Evolutionary conservation across 306 rosid species (phyloP), one percentile per base, ranked within the genome.

Genomic region (Castanea sativa): DNA sequence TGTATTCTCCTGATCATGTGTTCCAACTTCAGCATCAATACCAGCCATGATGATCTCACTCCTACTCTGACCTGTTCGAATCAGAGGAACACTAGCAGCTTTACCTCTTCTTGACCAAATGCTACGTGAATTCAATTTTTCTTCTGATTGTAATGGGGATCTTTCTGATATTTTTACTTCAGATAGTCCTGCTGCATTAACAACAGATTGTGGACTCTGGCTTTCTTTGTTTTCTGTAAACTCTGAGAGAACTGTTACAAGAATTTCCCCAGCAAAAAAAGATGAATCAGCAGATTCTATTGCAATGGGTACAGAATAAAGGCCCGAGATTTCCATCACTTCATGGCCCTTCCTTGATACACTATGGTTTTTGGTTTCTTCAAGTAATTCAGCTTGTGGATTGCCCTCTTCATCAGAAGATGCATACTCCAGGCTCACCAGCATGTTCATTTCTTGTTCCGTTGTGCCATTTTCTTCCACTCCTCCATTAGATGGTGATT

Each of bases 101-200:
- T 86, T 91, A 71, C 90, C 93, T 79, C 91, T 89, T 84, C 89
- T 91, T 56, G 86, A 85, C 97, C 92, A 87, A 86, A 85, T 81
- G 80, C 84, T 89, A 49, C 60, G 43, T 70, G 52, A 72, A 81
- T 73, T 43, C 57, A 80, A 53, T 53, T 73, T 75, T 73, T 79
- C 78, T 71, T 85, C 83, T 3, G 73, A 55, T 75, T 80, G 73
- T 56, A 79, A 38, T 49, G 72, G 71, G 73, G 76, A 21, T 33
- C 64, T 77, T 75, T 76, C 85, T 7, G 35, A 60, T 58, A 41
- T 63, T 76, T 81, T 73, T 79, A 56, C 67, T 77, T 74, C 83
- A 87, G 83, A 64, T 68, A 59, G 74, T 76, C 78, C 83, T 73
- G 59, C 77, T 78, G 43, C 63, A 33, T 69, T 43, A 45, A 45